Evolutionary conservation across 2,329 filamentous ascomycete species (phyloP), one percentile per base, ranked within the genome.

Genomic region (Blumeria hordei): DNA sequence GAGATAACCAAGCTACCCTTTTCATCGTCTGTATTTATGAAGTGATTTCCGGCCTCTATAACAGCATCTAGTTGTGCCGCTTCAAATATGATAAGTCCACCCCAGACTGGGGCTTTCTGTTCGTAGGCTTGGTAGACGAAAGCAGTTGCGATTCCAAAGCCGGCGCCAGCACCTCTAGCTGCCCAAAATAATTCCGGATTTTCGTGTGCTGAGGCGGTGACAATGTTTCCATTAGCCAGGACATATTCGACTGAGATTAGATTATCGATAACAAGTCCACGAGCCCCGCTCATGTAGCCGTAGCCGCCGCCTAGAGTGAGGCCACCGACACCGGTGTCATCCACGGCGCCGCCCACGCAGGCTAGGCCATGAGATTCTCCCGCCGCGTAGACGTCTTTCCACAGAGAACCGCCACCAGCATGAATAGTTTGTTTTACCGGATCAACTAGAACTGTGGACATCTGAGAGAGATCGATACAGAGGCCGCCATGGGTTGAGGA

Each of bases 211-310:
- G 58, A 61, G 5, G 58, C 60, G 34, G 36, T 57, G 32, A 56
- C 47, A 34, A 61, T 54, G 4, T 37, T 28, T 5, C 60, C 60
- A 58, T 58, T 53, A 7, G 60, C 60, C 18, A 62, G 57, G 21
- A 62, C 58, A 6, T 59, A 41, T 14, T 59, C 49, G 10, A 57
- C 57, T 5, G 58, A 55, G 4, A 61, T 41, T 1, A 64, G 55
- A 43, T 60, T 62, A 47, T 62, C 61, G 28, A 62, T 59, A 1
- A 58, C 58, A 5, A 62, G 54, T 3, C 62, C 61, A 16, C 62
- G 56, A 7, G 54, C 39, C 0, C 74, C 73, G 32, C 69, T 72
- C 14, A 81, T 65, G 64, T 73, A 72, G 1, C 78, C 76, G 60
- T 76, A 77, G 5, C 61, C 59, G 1, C 61, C 59, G 12, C 60